A percentile compares a stretch with the other conserved stretches of the same genome.
These are phyloP conservation scores for Microascus cirrosus DNA, from an alignment of 2,329 filamentous ascomycete species.

Conservation along the genomic window DNA sequence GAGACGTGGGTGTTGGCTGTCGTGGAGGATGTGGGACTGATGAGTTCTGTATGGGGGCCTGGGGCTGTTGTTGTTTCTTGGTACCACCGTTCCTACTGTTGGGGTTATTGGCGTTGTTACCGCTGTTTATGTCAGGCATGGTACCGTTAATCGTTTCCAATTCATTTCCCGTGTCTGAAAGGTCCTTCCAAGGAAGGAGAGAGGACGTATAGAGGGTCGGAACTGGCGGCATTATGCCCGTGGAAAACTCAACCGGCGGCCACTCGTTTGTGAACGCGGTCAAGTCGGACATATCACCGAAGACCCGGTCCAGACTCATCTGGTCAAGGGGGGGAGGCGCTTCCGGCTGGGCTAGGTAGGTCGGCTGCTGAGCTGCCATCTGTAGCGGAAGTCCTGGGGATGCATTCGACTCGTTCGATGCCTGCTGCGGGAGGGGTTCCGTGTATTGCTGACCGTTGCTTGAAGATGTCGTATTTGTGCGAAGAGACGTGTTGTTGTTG, in stretches of 20 bases:
- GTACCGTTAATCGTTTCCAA: background rate
- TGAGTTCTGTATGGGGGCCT: background rate
- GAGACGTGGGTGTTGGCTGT: background rate
- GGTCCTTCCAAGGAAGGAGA: background rate
- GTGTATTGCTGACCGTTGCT: background rate
- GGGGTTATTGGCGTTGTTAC: background rate
- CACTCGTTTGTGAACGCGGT: background rate
- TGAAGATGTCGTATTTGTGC: background rate
- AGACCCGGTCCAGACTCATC: background rate
- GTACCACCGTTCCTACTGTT: background rate
- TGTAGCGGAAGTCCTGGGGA: background rate
- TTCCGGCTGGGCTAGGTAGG: background rate
- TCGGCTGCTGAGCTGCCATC: background rate
- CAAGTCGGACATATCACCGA: background rate
- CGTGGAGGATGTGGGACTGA: background rate
- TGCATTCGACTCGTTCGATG: background rate
- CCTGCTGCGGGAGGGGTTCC: background rate
- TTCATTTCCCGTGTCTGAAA: background rate
- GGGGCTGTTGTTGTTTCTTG: background rate
- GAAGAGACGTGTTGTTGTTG: background rate
- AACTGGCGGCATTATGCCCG: background rate
- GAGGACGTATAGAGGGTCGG: background rate
- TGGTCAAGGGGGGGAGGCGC: background rate
- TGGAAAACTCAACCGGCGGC: background rate
- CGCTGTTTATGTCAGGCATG: background rate